Conservation (phyloP, 2,329 filamentous ascomycete genomes). For the Diaporthe aspalathi region DNA sequence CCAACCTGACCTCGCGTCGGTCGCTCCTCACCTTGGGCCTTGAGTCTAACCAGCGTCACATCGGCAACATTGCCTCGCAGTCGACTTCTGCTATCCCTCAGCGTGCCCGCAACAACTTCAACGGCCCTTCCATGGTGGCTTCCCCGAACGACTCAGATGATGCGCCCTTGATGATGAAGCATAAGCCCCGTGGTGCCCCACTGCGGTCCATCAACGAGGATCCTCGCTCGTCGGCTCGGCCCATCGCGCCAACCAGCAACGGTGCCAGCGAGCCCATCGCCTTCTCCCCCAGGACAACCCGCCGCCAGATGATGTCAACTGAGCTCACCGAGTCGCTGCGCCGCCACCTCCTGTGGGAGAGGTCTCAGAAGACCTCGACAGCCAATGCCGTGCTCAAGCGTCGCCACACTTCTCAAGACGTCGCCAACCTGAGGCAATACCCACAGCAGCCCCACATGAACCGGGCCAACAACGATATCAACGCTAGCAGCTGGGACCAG, state of each 20-base stretch:
- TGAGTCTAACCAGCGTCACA: constrained; percentile 75
- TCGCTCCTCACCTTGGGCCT: constrained; percentile 93
- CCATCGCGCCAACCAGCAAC: constrained; percentile 77
- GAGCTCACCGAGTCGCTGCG: constrained; percentile 94
- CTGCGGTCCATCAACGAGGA: constrained; percentile 70
- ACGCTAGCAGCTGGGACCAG: constrained; percentile 83
- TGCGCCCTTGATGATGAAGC: constrained; percentile 73
- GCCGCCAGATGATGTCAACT: constrained; percentile 94
- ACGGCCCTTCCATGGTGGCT: constrained; percentile 56
- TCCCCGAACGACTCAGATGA: constrained; percentile 72
- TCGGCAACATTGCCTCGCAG: constrained; percentile 76
- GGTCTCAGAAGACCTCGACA: constrained; percentile 91
- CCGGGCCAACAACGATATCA: constrained; percentile 67
- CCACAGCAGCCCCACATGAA: constrained; percentile 74
- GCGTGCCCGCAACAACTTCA: constrained; percentile 64
- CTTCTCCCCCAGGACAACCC: constrained; percentile 89
- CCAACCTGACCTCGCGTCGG: constrained; percentile 84
- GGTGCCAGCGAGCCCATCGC: constrained; percentile 68
- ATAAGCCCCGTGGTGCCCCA: constrained; percentile 60
- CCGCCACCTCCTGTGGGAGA: constrained; percentile 92
- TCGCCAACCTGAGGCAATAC: constrained; percentile 87
- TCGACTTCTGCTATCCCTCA: constrained; percentile 71
- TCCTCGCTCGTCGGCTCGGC: constrained; percentile 74
- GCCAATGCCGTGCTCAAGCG: constrained; percentile 90
- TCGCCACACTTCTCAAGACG: constrained; percentile 89